Base-by-base conservation (phyloP, 1,284 basidiomycete species). In the Trichosporon ovoides region DNA sequence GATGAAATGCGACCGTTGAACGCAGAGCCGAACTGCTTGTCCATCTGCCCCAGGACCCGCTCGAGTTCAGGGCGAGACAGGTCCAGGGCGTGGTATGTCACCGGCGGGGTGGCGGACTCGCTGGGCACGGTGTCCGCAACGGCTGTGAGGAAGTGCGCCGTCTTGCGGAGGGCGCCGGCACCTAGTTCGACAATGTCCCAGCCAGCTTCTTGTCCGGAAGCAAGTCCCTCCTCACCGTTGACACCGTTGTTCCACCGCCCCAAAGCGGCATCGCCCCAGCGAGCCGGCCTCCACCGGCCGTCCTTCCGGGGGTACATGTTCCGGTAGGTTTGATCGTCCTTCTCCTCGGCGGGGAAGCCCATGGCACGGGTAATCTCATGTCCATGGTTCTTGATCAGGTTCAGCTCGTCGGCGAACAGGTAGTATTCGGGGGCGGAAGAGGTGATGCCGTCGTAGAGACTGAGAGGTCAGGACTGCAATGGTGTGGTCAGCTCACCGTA, bases 41-140 rank as follows among this genome's bases (percentile, higher is more conserved):
- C 76, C 63, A 98, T 85, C 68, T 87, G 82, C 36, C 78, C 78
- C 49, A 98, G 81, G 4, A 91, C 90, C 24, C 92, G 85, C 62
- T 87, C 83, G 35, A 98, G 85, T 72, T 97, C 92, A 55, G 83
- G 83, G 66, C 87, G 82, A 74, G 95, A 91, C 24, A 98, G 85
- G 71, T 98, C 95, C 54, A 98, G 86, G 13, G 94, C 92, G 79
- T 90, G 93, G 77, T 96, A 98, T 1, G 86, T 88, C 69, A 89
- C 84, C 10, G 84, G 83, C 56, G 60, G 61, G 67, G 19, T 78
- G 83, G 80, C 35, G 19, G 38, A 20, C n/a, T 16, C 81, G 4
- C 9, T 31, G 72, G 63, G 56, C 60, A 68, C 64, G 54, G 66
- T 78, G 76, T 43, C 66, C 10, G 89, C 83, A 37, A 97, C 81